Evolutionary conservation across 2,329 filamentous ascomycete species (phyloP).

Genomic region (Macrophomina phaseolina): DNA sequence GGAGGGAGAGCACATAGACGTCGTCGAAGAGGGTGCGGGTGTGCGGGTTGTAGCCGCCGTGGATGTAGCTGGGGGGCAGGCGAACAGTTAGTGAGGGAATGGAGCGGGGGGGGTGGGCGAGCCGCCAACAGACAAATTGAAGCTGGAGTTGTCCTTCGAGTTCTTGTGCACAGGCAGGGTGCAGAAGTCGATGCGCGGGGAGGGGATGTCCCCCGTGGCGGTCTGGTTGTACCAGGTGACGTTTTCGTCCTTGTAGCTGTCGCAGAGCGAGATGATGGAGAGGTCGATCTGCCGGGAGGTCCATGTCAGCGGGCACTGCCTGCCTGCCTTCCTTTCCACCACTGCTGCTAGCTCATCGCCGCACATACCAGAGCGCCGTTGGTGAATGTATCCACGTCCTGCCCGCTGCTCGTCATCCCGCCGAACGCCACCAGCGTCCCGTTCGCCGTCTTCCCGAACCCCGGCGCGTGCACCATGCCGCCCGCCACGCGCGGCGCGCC

Average conservation of each 20-base stretch:
- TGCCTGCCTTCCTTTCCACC: no score
- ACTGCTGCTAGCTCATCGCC: no score
- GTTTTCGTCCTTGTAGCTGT: conserved; percentile 3
- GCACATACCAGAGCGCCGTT: neutral
- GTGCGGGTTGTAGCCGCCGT: conserved; percentile 54
- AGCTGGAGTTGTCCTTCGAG: conserved; percentile 53
- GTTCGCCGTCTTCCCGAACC: conserved; percentile 1
- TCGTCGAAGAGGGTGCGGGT: conserved; percentile 47
- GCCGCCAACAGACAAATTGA: conserved; percentile 47
- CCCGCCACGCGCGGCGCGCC: neutral
- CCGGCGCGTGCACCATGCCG: neutral
- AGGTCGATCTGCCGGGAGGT: neutral
- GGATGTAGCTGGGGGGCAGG: conserved; percentile 40
- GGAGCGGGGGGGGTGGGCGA: neutral
- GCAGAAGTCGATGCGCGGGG: conserved; percentile 53
- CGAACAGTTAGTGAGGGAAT: neutral
- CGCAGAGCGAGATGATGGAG: conserved; percentile 6
- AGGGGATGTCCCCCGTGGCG: conserved; percentile 50
- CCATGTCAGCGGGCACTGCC: neutral
- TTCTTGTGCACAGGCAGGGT: conserved; percentile 39
- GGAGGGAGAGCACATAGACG: conserved; percentile 53
- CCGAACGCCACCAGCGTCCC: conserved; percentile 3
- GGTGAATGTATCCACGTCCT: conserved; percentile 3
- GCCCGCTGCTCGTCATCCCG: neutral
- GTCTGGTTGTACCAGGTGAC: conserved; percentile 51